These are phyloP conservation scores for Mycena floridula DNA, from an alignment of 768 basidiomycete genomes.

Conservation along the genomic window DNA sequence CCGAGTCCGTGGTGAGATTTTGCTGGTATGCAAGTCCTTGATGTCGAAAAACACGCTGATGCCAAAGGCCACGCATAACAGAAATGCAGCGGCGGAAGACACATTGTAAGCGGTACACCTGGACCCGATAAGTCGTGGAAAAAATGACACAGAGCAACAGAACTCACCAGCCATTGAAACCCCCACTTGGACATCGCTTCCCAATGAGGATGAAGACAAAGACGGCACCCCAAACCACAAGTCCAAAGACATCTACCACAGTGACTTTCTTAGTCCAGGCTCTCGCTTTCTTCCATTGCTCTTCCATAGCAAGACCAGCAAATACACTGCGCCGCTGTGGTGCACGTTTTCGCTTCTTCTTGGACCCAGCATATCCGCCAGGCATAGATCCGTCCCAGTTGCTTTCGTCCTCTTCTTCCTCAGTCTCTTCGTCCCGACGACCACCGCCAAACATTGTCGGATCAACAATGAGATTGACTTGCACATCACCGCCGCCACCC, in stretches of 20 bases:
- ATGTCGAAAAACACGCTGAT: constrained; percentile 58
- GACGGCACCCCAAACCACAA: constrained; percentile 49
- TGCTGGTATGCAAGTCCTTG: constrained; percentile 58
- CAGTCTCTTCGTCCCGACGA: constrained; percentile 32
- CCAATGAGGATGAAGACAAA: constrained; percentile 60
- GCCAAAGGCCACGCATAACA: constrained; percentile 50
- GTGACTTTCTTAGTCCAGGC: constrained; percentile 46
- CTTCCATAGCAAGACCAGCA: constrained; percentile 58
- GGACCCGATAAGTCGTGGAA: neutral
- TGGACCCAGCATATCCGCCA: constrained; percentile 23
- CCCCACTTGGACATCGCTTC: constrained; percentile 56
- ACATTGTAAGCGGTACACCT: constrained; percentile 74
- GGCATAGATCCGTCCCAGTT: constrained; percentile 22
- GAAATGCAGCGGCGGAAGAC: constrained; percentile 55
- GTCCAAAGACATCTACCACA: constrained; percentile 38
- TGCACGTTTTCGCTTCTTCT: constrained; percentile 25
- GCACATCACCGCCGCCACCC: constrained; percentile 41
- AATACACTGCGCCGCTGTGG: constrained; percentile 43
- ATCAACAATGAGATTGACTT: constrained; percentile 71
- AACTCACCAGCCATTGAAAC: constrained; percentile 57
- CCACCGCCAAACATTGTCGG: constrained; percentile 46
- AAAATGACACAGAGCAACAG: neutral
- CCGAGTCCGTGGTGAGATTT: constrained; percentile 56
- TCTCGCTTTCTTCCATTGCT: constrained; percentile 53
- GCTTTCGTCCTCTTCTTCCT: constrained; percentile 30